A percentile compares a stretch with the other conserved stretches of the same genome.
These are phyloP conservation scores for Aureobasidium sp. DNA, from an alignment of 2,329 filamentous ascomycete genomes.

Conservation along the genomic window DNA sequence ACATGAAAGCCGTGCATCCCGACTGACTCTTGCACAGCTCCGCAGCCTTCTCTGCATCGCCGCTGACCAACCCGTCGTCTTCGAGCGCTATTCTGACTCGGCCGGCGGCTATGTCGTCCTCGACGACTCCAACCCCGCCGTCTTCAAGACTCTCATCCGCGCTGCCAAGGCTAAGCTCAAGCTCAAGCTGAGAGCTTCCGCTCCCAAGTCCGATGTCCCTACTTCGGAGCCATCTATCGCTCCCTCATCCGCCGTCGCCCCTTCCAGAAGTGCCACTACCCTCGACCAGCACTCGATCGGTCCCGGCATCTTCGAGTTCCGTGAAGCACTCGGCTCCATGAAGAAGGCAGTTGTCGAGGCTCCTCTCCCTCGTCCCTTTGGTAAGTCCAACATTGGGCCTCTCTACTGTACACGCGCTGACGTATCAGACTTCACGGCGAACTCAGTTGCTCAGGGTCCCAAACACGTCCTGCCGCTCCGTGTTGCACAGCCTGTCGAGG, in stretches of 20 bases:
- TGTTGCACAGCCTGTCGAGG: constrained; percentile 22
- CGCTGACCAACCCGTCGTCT: constrained; percentile 54
- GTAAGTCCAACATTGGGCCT: not conserved
- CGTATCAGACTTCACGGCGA: constrained; percentile 21
- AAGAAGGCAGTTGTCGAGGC: constrained; percentile 30
- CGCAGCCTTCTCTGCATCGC: constrained; percentile 61
- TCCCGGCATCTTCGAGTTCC: constrained; percentile 33
- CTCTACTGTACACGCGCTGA: not conserved
- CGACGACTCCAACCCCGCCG: constrained; percentile 66
- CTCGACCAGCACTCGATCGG: constrained; percentile 25
- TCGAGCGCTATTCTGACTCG: constrained; percentile 95
- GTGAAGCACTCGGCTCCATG: constrained; percentile 26
- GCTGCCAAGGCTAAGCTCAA: constrained; percentile 98
- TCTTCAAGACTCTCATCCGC: constrained; percentile 95
- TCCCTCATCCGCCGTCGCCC: constrained; percentile 22
- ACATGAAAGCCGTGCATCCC: not conserved
- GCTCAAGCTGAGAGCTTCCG: constrained; percentile 65
- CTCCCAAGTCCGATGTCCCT: constrained; percentile 18
- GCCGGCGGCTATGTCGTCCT: constrained; percentile 73
- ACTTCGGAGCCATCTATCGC: constrained; percentile 18
- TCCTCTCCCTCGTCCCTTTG: constrained; percentile 36
- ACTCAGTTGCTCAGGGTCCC: constrained; percentile 10
- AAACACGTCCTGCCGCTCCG: not conserved
- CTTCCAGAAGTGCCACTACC: constrained; percentile 19
- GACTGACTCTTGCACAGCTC: constrained; percentile 47